phyloP scores from a whole-genome alignment of 352 stramenopile genomes.

The Phytophthora colocasiae region DNA sequence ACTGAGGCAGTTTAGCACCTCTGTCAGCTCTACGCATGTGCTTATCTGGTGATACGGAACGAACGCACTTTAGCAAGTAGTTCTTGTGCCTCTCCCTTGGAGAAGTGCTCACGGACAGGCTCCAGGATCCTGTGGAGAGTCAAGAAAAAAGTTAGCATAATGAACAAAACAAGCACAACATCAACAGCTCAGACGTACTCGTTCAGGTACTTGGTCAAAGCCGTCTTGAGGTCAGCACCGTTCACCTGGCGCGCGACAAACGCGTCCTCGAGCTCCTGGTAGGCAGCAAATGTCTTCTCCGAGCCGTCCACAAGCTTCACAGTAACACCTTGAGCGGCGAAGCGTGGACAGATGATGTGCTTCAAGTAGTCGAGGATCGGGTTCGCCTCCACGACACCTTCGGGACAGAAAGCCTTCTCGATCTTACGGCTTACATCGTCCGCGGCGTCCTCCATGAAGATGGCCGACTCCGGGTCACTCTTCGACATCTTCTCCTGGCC shows the following conservation, averaged over 20 bases:
- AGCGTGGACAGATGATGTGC: slow-evolving; percentile 96
- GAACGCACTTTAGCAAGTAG: slow-evolving; percentile 96
- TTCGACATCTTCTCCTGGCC: slow-evolving; percentile 99
- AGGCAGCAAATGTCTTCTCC: slow-evolving; percentile 88
- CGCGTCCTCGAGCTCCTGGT: slow-evolving; percentile 91
- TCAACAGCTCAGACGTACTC: slow-evolving; percentile 57
- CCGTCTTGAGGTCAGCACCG: slow-evolving; percentile 94
- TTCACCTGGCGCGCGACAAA: slow-evolving; percentile 93
- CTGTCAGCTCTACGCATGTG: neutral
- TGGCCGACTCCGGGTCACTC: slow-evolving; percentile 97
- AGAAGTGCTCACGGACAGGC: slow-evolving; percentile 97
- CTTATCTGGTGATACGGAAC: slow-evolving; percentile 96
- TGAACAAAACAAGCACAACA: slow-evolving; percentile 1
- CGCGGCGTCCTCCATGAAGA: slow-evolving; percentile 99
- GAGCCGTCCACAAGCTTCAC: slow-evolving; percentile 59
- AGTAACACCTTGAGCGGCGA: slow-evolving; percentile 49
- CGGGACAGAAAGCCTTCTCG: slow-evolving; percentile 98
- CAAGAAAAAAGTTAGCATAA: slow-evolving; percentile 22
- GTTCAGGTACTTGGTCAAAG: slow-evolving; percentile 93
- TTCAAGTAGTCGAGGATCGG: slow-evolving; percentile 98
- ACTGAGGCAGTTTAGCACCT: neutral
- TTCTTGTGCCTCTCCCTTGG: slow-evolving; percentile 93
- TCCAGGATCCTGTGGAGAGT: slow-evolving; percentile 87
- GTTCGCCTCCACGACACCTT: slow-evolving; percentile 91
- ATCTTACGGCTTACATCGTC: slow-evolving; percentile 98